These are phyloP conservation scores for Pestalotiopsis sp. DNA, from an alignment of 2,329 filamentous ascomycete species.

Conservation along the genomic window DNA sequence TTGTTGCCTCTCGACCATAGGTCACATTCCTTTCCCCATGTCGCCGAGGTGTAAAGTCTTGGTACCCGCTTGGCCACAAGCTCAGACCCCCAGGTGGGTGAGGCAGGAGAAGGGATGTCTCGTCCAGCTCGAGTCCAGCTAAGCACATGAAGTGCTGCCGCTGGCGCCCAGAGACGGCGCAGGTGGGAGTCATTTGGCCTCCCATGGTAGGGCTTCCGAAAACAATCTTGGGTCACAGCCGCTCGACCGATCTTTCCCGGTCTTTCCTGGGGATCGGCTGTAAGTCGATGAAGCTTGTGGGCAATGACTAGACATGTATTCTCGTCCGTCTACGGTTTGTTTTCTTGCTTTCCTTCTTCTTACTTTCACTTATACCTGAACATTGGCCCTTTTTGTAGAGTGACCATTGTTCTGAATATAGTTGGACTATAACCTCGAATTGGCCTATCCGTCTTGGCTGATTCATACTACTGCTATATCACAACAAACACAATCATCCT, in stretches of 20 bases:
- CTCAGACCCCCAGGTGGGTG: background rate
- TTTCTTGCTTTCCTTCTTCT: background rate
- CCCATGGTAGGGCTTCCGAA: background rate
- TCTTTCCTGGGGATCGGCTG: background rate
- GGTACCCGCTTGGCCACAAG: constrained; percentile 4
- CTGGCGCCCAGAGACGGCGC: background rate
- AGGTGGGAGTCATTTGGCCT: background rate
- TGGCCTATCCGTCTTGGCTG: background rate
- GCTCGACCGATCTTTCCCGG: constrained; percentile 35
- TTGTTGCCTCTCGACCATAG: background rate
- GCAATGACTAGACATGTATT: constrained; percentile 1
- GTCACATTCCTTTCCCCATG: background rate
- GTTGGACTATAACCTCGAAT: background rate
- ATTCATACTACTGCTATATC: background rate
- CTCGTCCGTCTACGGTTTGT: constrained; percentile 2
- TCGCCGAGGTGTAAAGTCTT: constrained; percentile 9
- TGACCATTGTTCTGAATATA: background rate
- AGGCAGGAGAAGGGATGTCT: background rate
- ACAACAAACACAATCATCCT: background rate
- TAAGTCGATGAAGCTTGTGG: background rate
- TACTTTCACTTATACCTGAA: background rate
- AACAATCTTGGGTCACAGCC: constrained; percentile 21
- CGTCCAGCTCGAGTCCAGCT: background rate
- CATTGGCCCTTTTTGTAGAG: background rate
- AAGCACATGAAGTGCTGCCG: background rate